These are phyloP conservation scores for Blastomyces emzantsi DNA, from an alignment of 2,329 filamentous ascomycete genomes.

Conservation along the genomic window DNA sequence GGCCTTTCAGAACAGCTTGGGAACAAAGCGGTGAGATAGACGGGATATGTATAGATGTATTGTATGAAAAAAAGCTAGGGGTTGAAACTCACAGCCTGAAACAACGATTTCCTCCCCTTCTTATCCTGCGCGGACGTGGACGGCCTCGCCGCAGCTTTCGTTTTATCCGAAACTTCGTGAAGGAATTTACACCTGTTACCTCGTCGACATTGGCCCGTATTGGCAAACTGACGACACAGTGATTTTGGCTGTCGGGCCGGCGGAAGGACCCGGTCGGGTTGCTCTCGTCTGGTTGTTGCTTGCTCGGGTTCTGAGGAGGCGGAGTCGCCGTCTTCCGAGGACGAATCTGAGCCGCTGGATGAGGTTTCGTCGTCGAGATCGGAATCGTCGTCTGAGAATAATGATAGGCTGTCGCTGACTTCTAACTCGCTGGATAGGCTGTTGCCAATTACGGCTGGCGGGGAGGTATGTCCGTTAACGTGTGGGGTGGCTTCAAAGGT, in stretches of 20 bases:
- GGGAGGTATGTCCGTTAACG: not conserved
- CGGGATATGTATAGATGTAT: not conserved
- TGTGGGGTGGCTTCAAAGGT: not conserved
- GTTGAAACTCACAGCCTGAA: conserved; percentile 33
- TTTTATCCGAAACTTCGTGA: conserved; percentile 30
- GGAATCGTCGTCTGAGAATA: not conserved
- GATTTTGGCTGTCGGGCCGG: conserved; percentile 27
- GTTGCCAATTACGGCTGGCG: not conserved
- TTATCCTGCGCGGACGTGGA: conserved; percentile 20
- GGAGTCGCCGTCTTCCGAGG: conserved; percentile 18
- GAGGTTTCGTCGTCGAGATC: conserved; percentile 30
- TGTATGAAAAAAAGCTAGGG: not conserved
- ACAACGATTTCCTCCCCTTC: conserved; percentile 32
- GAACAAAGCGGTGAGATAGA: not conserved
- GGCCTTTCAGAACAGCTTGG: not conserved
- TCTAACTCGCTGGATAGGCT: not conserved
- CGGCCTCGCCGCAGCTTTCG: conserved; percentile 15
- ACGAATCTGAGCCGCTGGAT: conserved; percentile 29
- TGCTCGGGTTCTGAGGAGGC: conserved; percentile 31
- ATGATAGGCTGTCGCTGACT: not conserved
- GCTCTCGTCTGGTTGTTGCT: conserved; percentile 32
- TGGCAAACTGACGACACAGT: conserved; percentile 34
- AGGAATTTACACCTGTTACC: conserved; percentile 36
- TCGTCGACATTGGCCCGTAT: conserved; percentile 34
- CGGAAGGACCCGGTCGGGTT: conserved; percentile 33